A percentile compares a stretch with the other conserved stretches of the same genome.
Conservation (phyloP, 495 filamentous ascomycete genomes). For the Penicillium desertorum region DNA sequence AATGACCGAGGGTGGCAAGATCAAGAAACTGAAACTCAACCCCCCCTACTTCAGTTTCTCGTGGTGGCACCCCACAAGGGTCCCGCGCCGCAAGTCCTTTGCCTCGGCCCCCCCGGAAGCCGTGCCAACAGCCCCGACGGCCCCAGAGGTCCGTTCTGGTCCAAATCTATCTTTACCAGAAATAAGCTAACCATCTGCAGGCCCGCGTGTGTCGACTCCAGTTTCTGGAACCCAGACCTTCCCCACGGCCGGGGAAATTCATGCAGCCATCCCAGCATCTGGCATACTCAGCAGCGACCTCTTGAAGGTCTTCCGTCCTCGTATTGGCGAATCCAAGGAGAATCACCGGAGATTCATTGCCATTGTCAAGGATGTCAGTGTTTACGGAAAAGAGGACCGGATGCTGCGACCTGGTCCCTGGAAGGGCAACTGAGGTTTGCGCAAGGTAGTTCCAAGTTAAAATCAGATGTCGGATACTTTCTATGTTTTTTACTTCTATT, state of each 20-base stretch:
- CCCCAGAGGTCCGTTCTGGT: conserved; percentile 20
- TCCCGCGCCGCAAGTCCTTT: conserved; percentile 56
- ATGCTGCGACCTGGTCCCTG: conserved; percentile 42
- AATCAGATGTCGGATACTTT: not conserved
- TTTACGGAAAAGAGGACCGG: conserved; percentile 48
- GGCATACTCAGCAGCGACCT: conserved; percentile 66
- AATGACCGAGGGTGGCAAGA: conserved; percentile 69
- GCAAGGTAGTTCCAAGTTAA: not conserved
- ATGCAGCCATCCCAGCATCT: conserved; percentile 61
- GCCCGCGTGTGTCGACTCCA: conserved; percentile 35
- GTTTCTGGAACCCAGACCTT: conserved; percentile 36
- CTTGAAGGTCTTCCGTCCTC: conserved; percentile 59
- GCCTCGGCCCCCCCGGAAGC: conserved; percentile 36
- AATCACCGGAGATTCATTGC: conserved; percentile 46
- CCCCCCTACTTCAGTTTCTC: conserved; percentile 49
- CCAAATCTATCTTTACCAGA: not conserved
- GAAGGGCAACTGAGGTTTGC: conserved; percentile 31
- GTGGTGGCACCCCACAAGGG: conserved; percentile 54
- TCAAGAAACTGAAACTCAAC: conserved; percentile 67
- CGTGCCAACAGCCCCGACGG: conserved; percentile 43
- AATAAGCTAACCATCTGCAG: not conserved
- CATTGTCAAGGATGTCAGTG: conserved; percentile 49
- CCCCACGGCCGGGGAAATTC: conserved; percentile 68
- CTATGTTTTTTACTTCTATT: not conserved
- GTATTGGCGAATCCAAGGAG: conserved; percentile 52